Evolutionary conservation across 176 grass and related monocot species (phyloP).

Genomic region (Avena insularis): DNA sequence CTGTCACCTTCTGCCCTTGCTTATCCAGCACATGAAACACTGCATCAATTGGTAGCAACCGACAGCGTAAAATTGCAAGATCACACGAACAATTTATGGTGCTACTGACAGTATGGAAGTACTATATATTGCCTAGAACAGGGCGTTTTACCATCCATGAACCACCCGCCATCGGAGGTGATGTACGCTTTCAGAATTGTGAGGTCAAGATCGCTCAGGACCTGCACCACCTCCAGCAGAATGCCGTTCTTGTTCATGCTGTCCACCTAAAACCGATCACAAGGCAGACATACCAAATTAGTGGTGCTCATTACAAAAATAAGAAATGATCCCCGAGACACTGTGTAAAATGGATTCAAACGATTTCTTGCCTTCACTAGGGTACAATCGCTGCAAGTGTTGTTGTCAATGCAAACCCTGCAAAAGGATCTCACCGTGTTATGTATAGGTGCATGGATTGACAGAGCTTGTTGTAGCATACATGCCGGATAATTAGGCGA

Average conservation of each 20-base stretch:
- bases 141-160: constrained; percentile 87
- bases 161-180: constrained; percentile 96
- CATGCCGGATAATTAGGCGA: neutral
- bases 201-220: constrained; percentile 88
- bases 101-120: neutral
- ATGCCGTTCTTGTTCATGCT: constrained; percentile 96
- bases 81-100: neutral
- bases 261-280: constrained; percentile 65
- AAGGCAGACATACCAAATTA: neutral
- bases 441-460: constrained; percentile 6
- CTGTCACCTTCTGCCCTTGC: constrained; percentile 76
- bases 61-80: neutral
- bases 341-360: neutral
- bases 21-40: constrained; percentile 93
- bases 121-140: neutral
- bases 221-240: constrained; percentile 94
- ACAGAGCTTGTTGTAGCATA: neutral
- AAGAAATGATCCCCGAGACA: neutral
- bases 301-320: neutral
- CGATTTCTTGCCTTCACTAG: constrained; percentile 74
- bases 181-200: constrained; percentile 96
- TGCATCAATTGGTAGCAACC: constrained; percentile 47
- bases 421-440: neutral
- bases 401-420: constrained; percentile 95
- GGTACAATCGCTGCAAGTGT: constrained; percentile 74